phyloP scores from a whole-genome alignment of 371 early-diverging fungal species.

The Mucor irregularis region DNA sequence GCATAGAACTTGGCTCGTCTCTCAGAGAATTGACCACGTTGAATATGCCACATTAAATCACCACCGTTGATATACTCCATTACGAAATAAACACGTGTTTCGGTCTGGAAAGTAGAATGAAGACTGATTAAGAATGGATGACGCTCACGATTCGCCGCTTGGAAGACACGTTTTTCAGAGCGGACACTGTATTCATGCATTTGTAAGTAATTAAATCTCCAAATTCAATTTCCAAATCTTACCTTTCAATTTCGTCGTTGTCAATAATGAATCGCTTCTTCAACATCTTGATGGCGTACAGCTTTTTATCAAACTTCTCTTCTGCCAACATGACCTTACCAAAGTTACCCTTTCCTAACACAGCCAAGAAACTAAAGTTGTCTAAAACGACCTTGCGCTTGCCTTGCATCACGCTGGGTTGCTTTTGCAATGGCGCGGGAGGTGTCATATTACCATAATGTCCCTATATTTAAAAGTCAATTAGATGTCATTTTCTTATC shows the following conservation, averaged over 20 bases:
- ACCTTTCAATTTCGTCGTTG: conserved; percentile 89
- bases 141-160: conserved; percentile 80
- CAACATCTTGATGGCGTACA: conserved; percentile 97
- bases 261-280: conserved; percentile 95
- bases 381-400: conserved; percentile 53
- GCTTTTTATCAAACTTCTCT: conserved; percentile 71
- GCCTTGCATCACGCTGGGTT: conserved; percentile 12
- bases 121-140: conserved; percentile 98
- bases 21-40: conserved; percentile 83
- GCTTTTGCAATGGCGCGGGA: conserved; percentile 9
- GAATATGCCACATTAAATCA: conserved; percentile 98
- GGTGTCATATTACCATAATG: not conserved
- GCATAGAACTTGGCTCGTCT: conserved; percentile 95
- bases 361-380: conserved; percentile 91
- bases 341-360: conserved; percentile 97
- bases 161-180: conserved; percentile 92
- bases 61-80: conserved; percentile 99
- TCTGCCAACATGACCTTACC: conserved; percentile 98
- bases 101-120: conserved; percentile 95
- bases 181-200: conserved; percentile 63
- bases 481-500: not conserved
- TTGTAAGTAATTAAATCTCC: not conserved
- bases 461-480: not conserved
- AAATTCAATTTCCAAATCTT: not conserved
- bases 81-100: conserved; percentile 93